These are phyloP conservation scores for Letharia columbiana DNA, from an alignment of 495 filamentous ascomycete genomes.

Conservation along the genomic window DNA sequence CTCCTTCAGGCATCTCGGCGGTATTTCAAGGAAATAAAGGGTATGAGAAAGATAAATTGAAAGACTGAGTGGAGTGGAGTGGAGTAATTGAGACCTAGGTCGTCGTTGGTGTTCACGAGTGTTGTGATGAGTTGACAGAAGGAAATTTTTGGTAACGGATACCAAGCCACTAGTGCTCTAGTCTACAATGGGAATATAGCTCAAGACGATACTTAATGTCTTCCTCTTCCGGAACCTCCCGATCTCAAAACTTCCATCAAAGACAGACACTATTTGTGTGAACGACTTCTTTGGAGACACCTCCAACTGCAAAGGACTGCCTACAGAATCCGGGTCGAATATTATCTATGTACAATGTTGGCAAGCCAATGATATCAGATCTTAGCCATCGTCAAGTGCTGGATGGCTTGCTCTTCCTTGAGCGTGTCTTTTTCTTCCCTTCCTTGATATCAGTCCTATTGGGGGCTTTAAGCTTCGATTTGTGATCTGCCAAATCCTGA, in stretches of 20 bases:
- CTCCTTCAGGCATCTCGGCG: conserved; percentile 44
- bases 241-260: neutral
- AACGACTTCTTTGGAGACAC: neutral
- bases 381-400: neutral
- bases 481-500: conserved; percentile 5
- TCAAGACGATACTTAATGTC: neutral
- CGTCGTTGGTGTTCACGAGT: conserved; percentile 7
- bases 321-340: neutral
- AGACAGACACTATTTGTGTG: neutral
- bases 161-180: conserved; percentile 10
- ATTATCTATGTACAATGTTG: neutral
- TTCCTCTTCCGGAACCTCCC: conserved; percentile 5
- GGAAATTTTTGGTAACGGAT: conserved; percentile 22
- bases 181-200: neutral
- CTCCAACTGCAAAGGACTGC: neutral
- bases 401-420: conserved; percentile 36
- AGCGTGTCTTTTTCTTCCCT: conserved; percentile 40
- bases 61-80: conserved; percentile 23
- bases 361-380: neutral
- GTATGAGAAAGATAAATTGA: conserved; percentile 16
- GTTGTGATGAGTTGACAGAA: conserved; percentile 29
- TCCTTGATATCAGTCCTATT: conserved; percentile 40
- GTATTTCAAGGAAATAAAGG: conserved; percentile 34
- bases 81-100: conserved; percentile 17
- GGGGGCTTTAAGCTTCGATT: conserved; percentile 10